Conservation (phyloP, 768 basidiomycete species). For the Leccinum olivaceopallidum region DNA sequence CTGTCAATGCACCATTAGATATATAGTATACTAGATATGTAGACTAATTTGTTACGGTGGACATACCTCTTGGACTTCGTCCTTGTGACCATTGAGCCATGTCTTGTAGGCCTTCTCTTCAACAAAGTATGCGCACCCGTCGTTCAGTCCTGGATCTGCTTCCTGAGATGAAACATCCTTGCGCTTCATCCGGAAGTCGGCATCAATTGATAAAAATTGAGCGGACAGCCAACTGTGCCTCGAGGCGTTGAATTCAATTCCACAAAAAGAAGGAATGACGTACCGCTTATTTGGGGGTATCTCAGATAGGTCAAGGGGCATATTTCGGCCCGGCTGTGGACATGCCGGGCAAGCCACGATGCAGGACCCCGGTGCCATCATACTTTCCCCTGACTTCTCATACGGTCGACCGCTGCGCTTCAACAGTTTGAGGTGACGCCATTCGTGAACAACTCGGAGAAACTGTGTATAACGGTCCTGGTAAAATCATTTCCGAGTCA, state of each 20-base stretch:
- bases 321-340: neutral
- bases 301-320: neutral
- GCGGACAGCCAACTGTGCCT: neutral
- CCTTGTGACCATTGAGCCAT: neutral
- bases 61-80: neutral
- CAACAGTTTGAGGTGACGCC: constrained; percentile 25
- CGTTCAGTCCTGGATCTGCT: neutral
- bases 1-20: neutral
- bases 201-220: neutral
- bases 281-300: neutral
- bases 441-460: constrained; percentile 18
- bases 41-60: neutral
- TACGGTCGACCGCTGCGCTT: neutral
- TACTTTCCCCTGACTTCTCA: neutral
- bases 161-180: neutral
- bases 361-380: neutral
- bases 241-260: neutral
- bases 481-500: neutral
- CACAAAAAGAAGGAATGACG: neutral
- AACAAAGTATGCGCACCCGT: neutral
- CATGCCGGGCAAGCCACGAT: neutral
- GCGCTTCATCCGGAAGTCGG: neutral
- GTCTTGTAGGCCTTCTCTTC: neutral
- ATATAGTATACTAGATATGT: no score
- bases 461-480: constrained; percentile 21